phyloP scores from a whole-genome alignment of 192 early-diverging fungal species.

The Haplosporangium gracile region DNA sequence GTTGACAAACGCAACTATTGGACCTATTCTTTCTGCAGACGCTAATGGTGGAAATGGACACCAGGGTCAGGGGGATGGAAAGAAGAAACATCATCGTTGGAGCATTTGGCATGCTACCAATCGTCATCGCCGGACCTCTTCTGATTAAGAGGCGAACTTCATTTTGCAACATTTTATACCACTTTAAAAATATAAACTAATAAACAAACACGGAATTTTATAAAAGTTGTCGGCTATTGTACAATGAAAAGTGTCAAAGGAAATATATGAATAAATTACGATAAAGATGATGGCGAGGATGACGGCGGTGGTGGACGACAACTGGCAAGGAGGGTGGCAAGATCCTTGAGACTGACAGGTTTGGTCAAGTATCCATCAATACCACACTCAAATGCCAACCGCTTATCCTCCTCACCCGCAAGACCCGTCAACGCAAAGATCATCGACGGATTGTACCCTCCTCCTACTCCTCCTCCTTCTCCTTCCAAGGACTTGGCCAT shows the following conservation, averaged over 20 bases:
- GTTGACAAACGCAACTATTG: constrained; percentile 23
- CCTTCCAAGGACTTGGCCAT: neutral
- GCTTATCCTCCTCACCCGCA: constrained; percentile 56
- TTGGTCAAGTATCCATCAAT: constrained; percentile 63
- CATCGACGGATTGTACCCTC: constrained; percentile 29
- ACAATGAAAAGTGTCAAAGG: neutral
- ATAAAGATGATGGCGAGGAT: neutral
- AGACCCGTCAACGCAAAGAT: constrained; percentile 63
- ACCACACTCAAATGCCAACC: constrained; percentile 57
- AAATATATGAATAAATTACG: neutral
- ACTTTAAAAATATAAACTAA: neutral
- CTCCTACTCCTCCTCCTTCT: neutral
- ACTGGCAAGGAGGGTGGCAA: constrained; percentile 8
- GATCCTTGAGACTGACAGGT: constrained; percentile 55
- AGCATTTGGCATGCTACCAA: constrained; percentile 32
- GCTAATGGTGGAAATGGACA: neutral
- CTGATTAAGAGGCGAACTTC: neutral
- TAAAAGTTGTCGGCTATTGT: too few species aligned
- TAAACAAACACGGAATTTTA: too few species aligned
- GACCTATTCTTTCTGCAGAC: neutral
- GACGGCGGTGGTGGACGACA: constrained; percentile 1
- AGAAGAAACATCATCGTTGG: constrained; percentile 45
- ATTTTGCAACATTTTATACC: neutral
- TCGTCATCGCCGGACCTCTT: constrained; percentile 20
- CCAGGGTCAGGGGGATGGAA: neutral